Percentiles rank a stretch among this genome's conserved stretches.
These are phyloP conservation scores for Boletales sp. DNA, from an alignment of 768 basidiomycete species.

Conservation along the genomic window DNA sequence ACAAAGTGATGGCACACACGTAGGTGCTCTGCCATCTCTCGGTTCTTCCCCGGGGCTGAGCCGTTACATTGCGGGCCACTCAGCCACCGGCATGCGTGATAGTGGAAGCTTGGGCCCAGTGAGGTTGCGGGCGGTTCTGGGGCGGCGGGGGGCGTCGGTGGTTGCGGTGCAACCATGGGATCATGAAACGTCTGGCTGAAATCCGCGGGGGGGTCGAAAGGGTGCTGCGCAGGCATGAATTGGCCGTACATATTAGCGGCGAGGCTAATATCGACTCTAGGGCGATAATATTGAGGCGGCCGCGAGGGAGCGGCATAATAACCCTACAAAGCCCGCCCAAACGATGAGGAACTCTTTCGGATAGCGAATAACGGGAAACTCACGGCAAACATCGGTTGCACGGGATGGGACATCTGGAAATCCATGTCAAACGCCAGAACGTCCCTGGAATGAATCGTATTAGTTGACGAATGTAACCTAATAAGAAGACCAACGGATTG, in stretches of 20 bases:
- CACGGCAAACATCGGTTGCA: slow-evolving; percentile 3
- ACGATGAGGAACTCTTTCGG: background rate
- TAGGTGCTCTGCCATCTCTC: slow-evolving; percentile 30
- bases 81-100: slow-evolving; percentile 21
- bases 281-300: background rate
- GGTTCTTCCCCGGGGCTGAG: slow-evolving; percentile 24
- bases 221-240: background rate
- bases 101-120: slow-evolving; percentile 4
- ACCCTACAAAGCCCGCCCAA: slow-evolving; percentile 4
- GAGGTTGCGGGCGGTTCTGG: slow-evolving; percentile 1
- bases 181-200: background rate
- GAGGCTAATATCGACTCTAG: background rate
- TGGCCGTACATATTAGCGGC: background rate
- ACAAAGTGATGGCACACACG: slow-evolving; percentile 17
- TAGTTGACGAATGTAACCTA: background rate
- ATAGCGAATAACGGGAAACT: background rate
- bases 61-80: slow-evolving; percentile 21
- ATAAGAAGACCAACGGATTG: slow-evolving; percentile 7
- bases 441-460: slow-evolving; percentile 8
- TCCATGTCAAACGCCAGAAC: background rate
- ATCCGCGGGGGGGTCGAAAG: background rate
- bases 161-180: slow-evolving; percentile 4
- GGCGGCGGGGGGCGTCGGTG: slow-evolving; percentile 12
- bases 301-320: background rate
- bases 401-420: background rate